These are phyloP conservation scores for Laetiporus sulphureus DNA, from an alignment of 1,284 basidiomycete species.

Conservation along the genomic window DNA sequence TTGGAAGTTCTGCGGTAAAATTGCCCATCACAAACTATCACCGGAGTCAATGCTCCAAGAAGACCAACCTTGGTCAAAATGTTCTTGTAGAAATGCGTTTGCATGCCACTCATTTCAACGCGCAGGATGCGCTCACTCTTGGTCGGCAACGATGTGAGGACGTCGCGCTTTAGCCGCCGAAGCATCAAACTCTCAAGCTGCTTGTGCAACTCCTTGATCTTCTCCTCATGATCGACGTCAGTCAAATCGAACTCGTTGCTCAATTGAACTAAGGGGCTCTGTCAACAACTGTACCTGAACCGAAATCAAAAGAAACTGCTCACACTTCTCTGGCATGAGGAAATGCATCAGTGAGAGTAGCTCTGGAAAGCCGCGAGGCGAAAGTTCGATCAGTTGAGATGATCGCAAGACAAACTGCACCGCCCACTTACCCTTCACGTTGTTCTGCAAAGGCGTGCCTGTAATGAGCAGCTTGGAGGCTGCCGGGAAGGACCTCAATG, in stretches of 20 bases:
- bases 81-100: slow-evolving; percentile 99
- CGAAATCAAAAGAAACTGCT: slow-evolving; percentile 24
- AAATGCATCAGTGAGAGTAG: slow-evolving; percentile 97
- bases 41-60: slow-evolving; percentile 2
- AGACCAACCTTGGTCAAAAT: slow-evolving; percentile 83
- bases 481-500: slow-evolving; percentile 83
- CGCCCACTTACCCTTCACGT: slow-evolving; percentile 78
- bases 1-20: slow-evolving; percentile 77
- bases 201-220: slow-evolving; percentile 92
- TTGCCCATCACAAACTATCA: slow-evolving; percentile 6
- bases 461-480: slow-evolving; percentile 95
- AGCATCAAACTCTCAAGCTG: slow-evolving; percentile 96
- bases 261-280: slow-evolving; percentile 33
- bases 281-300: slow-evolving; percentile 8
- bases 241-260: slow-evolving; percentile 93
- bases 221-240: slow-evolving; percentile 88
- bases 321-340: slow-evolving; percentile 96
- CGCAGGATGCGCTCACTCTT: slow-evolving; percentile 98
- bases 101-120: slow-evolving; percentile 96
- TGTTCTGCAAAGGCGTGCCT: slow-evolving; percentile 98
- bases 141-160: slow-evolving; percentile 94
- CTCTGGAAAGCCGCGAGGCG: slow-evolving; percentile 44
- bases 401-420: not conserved
- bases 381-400: not conserved
- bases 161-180: slow-evolving; percentile 91